Conservation (phyloP, 2,329 filamentous ascomycete species). For the Aspergillus intermedius region DNA sequence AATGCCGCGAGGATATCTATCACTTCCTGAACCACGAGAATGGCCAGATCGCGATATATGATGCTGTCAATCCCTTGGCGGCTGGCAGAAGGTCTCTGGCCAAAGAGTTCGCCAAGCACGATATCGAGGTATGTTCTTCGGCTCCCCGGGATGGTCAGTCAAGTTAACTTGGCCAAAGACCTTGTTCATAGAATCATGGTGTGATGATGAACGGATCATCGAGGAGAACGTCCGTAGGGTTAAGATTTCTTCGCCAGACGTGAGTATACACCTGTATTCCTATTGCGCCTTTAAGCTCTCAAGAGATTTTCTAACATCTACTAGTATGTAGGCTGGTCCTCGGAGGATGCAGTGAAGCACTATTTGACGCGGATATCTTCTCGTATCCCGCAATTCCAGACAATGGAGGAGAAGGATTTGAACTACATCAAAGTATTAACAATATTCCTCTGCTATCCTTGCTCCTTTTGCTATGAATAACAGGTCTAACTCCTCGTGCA, state of each 20-base stretch:
- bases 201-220: constrained; percentile 86
- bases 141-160: not conserved
- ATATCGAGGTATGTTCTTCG: constrained; percentile 63
- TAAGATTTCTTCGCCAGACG: constrained; percentile 95
- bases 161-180: constrained; percentile 53
- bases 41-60: constrained; percentile 96
- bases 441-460: not conserved
- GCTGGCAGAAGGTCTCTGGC: constrained; percentile 75
- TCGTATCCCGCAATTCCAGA: constrained; percentile 93
- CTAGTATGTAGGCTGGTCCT: constrained; percentile 82
- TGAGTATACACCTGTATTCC: constrained; percentile 40
- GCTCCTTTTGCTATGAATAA: constrained; percentile 2
- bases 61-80: constrained; percentile 89
- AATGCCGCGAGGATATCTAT: constrained; percentile 95
- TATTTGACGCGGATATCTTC: constrained; percentile 85
- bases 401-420: constrained; percentile 86
- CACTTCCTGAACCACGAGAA: constrained; percentile 95
- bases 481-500: constrained; percentile 15
- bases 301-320: constrained; percentile 4
- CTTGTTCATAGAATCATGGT: constrained; percentile 92
- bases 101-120: constrained; percentile 96
- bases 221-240: constrained; percentile 95
- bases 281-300: constrained; percentile 5
- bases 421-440: constrained; percentile 75
- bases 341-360: constrained; percentile 84